Conservation (phyloP, 306 rosid genomes). For the Corylus heterophylla region DNA sequence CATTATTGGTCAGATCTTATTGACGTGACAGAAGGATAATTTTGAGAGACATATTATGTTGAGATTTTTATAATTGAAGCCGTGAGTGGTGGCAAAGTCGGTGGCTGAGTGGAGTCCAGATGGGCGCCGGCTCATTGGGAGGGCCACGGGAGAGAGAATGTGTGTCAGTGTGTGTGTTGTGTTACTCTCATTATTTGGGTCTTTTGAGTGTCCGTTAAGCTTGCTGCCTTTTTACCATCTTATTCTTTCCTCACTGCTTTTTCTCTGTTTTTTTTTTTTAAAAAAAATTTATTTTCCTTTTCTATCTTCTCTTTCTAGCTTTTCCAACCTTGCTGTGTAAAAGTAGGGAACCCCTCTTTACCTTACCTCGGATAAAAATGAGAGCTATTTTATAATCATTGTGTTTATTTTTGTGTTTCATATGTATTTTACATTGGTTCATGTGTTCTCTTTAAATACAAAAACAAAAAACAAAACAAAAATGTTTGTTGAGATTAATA, state of each 20-base stretch:
- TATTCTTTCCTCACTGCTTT: neutral
- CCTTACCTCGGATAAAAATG: too few species aligned
- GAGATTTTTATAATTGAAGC: slow-evolving; percentile 9
- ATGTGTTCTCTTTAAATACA: too few species aligned
- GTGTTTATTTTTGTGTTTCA: too few species aligned
- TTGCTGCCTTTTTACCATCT: neutral
- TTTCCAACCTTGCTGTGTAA: neutral
- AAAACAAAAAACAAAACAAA: too few species aligned
- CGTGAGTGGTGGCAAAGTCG: slow-evolving; percentile 10
- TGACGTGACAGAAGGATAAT: neutral
- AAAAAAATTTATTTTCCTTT: too few species aligned
- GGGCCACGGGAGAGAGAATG: neutral
- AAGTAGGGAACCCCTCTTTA: neutral
- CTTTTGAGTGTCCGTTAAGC: slow-evolving; percentile 1
- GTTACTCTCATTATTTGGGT: neutral
- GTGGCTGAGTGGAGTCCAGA: slow-evolving; percentile 6
- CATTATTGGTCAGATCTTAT: neutral
- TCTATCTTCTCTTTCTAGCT: too few species aligned
- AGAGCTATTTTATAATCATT: too few species aligned
- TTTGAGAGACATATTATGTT: neutral
- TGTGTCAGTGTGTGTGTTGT: neutral
- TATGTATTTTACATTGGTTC: too few species aligned
- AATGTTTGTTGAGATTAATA: too few species aligned
- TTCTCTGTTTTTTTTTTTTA: neutral
- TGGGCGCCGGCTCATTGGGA: neutral